A percentile compares a stretch with the other conserved stretches of the same genome.
These are phyloP conservation scores for Plasmodium knowlesi DNA, from an alignment of 169 alveolate species.

Conservation along the genomic window DNA sequence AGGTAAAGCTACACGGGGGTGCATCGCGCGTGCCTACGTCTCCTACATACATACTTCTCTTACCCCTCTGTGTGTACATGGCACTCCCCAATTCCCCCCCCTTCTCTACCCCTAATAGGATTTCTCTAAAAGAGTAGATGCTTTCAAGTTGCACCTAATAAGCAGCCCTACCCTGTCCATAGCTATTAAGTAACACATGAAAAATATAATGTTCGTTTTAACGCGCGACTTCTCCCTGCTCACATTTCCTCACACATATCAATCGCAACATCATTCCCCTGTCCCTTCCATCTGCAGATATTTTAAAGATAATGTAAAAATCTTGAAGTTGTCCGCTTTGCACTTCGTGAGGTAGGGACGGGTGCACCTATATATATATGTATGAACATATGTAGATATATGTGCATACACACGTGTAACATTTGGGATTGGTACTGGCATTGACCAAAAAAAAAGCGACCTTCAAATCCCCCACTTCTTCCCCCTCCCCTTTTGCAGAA, in stretches of 20 bases:
- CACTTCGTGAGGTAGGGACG: slow-evolving; percentile 45
- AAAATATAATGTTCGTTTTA: not conserved
- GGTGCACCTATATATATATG: not conserved
- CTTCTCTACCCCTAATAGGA: not conserved
- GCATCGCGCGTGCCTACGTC: not conserved
- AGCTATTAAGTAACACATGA: not conserved
- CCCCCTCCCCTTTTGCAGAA: slow-evolving; percentile 52
- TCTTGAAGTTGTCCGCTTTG: slow-evolving; percentile 19
- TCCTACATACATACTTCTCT: not conserved
- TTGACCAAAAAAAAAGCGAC: not conserved
- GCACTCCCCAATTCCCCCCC: not conserved
- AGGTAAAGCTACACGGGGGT: not conserved
- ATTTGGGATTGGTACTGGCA: not conserved
- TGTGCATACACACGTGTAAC: not conserved
- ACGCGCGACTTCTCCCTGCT: not conserved
- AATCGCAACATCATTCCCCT: not conserved
- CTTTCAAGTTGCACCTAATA: not conserved
- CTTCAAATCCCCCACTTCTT: not conserved
- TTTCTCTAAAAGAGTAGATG: not conserved
- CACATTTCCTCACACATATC: not conserved
- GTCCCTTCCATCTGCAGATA: not conserved
- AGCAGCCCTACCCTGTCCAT: not conserved
- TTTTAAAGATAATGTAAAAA: not conserved
- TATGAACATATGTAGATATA: not conserved
- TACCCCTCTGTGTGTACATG: not conserved